These are phyloP conservation scores for Paramecium caudatum DNA, from an alignment of 73 alveolate genomes.

Conservation along the genomic window DNA sequence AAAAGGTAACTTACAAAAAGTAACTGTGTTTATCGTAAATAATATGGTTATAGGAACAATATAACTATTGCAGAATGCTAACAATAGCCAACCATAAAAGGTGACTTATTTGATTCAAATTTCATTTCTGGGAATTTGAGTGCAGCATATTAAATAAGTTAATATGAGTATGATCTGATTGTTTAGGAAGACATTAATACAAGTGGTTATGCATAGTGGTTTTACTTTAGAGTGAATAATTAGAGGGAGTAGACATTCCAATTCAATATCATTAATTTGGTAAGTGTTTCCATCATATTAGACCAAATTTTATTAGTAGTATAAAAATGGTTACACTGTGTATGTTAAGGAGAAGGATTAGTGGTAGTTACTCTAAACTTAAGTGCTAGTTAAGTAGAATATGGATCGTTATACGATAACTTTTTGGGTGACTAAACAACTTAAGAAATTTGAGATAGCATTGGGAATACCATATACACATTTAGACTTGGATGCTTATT, in stretches of 20 bases:
- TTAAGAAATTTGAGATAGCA: not conserved
- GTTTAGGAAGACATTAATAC: conserved; percentile 82
- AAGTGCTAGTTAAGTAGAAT: not conserved
- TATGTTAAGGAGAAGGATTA: not conserved
- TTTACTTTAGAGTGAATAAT: conserved; percentile 77
- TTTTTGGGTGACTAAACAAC: not conserved
- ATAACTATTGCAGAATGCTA: not conserved
- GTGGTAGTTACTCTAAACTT: conserved; percentile 10
- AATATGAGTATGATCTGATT: conserved; percentile 82
- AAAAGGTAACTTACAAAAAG: too few species aligned
- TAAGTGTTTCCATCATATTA: not conserved
- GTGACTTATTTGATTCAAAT: conserved; percentile 82
- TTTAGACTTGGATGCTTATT: not conserved
- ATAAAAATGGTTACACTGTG: not conserved
- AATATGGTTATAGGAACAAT: conserved; percentile 20
- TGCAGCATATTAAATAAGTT: conserved; percentile 69
- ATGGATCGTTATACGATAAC: not conserved
- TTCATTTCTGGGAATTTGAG: conserved; percentile 84
- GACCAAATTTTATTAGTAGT: conserved; percentile 1
- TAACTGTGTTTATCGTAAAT: conserved; percentile 20
- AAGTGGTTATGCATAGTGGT: conserved; percentile 86
- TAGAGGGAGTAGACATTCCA: conserved; percentile 73
- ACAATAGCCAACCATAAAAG: not conserved
- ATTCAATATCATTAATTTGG: conserved; percentile 87
- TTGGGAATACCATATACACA: conserved; percentile 53